A percentile compares a stretch with the other conserved stretches of the same genome.
Evolutionary conservation across 768 basidiomycete species (phyloP).

Genomic region (Tulasnella sp.): DNA sequence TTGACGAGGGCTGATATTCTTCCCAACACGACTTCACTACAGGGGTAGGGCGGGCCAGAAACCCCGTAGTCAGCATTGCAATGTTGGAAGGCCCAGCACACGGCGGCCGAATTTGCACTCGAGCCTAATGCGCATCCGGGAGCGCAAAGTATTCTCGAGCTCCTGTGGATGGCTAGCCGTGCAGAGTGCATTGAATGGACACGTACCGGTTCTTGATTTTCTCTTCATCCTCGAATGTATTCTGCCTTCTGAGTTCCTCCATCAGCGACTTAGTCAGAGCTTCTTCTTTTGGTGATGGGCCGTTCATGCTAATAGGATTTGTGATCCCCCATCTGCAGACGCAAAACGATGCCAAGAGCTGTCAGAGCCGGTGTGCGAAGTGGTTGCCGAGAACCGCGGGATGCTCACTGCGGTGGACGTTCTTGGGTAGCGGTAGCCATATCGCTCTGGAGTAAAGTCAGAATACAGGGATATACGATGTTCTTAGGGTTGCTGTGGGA

Average conservation of each 20-base stretch:
- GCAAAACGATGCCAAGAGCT: not conserved
- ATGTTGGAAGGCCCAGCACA: not conserved
- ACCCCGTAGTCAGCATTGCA: conserved; percentile 7
- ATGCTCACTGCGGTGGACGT: conserved; percentile 14
- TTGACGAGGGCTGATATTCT: conserved; percentile 85
- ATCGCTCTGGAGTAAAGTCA: not conserved
- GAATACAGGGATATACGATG: not conserved
- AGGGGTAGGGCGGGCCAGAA: not conserved
- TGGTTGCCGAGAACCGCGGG: not conserved
- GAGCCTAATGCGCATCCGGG: not conserved
- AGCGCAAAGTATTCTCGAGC: not conserved
- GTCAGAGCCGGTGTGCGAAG: not conserved
- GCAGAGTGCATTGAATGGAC: not conserved
- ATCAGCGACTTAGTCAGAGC: conserved; percentile 81
- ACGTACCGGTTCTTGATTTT: conserved; percentile 84
- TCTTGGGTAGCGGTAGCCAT: conserved; percentile 13
- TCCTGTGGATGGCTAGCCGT: not conserved
- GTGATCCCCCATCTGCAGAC: conserved; percentile 57
- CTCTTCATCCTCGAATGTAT: conserved; percentile 84
- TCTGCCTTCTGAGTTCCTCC: conserved; percentile 82
- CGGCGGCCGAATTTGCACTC: not conserved
- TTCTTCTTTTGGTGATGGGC: conserved; percentile 74
- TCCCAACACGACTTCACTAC: conserved; percentile 88
- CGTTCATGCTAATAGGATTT: conserved; percentile 72
- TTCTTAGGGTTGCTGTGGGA: not conserved